Evolutionary conservation across 108 stramenopile species (phyloP).

Genomic region (Pseudonitzschia delicatissima): DNA sequence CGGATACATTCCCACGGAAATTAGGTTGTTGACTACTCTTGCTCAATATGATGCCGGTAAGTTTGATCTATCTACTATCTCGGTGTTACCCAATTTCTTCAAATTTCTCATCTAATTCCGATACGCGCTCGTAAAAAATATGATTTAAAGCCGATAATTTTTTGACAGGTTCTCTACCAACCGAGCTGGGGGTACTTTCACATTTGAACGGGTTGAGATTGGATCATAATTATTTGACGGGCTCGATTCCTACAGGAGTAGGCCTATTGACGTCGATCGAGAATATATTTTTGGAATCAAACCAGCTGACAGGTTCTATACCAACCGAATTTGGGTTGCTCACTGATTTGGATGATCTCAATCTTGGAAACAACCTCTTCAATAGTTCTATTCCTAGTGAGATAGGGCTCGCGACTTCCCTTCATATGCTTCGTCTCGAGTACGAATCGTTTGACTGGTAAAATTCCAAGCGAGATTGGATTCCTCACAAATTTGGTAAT

Average conservation of each 20-base stretch:
- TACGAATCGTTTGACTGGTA: not conserved
- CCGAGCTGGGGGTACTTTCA: constrained; percentile 33
- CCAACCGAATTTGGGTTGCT: constrained; percentile 42
- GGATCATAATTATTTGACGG: constrained; percentile 25
- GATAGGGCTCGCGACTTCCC: too few species aligned
- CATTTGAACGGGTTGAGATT: constrained; percentile 36
- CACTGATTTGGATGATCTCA: too few species aligned
- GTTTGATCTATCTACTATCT: too few species aligned
- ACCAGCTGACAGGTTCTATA: constrained; percentile 30
- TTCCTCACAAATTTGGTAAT: not conserved
- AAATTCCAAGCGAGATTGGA: not conserved
- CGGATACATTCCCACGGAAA: too few species aligned
- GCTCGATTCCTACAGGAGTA: constrained; percentile 46
- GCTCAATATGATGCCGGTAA: too few species aligned
- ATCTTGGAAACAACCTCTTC: too few species aligned
- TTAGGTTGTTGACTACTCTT: too few species aligned
- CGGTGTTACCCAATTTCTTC: too few species aligned
- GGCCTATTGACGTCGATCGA: constrained; percentile 34
- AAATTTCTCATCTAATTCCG: too few species aligned
- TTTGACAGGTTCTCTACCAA: constrained; percentile 49
- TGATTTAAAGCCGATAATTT: not conserved
- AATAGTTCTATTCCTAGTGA: too few species aligned
- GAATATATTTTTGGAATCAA: constrained; percentile 17
- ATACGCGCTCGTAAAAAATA: too few species aligned
- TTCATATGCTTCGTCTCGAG: not conserved